Evolutionary conservation across 441 rosid genomes (phyloP), one percentile per base, ranked within the genome.

Genomic region (Hypseocharis bilobata): DNA sequence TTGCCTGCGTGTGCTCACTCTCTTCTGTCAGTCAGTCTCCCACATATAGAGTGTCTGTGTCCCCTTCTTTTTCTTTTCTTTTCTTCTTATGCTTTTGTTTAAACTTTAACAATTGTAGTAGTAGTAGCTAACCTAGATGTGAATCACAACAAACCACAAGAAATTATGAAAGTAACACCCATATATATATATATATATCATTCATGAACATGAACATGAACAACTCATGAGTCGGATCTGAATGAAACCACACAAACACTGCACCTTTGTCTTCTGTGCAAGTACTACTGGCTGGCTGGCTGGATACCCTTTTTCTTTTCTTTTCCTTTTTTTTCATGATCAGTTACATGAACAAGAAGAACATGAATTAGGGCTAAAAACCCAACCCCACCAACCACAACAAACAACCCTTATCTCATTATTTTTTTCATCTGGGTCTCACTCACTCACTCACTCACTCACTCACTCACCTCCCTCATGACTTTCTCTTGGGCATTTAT

Each of bases 1-100:
- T 60, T 76, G 81, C 92, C 89, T 81, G 82, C 87, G 89, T 79
- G 98, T 92, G 96, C 96, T 88, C 98, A 87, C 94, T 88, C 98
- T 92, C 98, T 92, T 89, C 98, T 89, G 98, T 92, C 96, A 92
- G 77, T 63, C 64, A 60, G 65, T 36, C 42, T 8, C 0, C 0
- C 8, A 0, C 14, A 36, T 36, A 36, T 47, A 47, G 54, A 10
- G 6, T 19, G 10, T 19, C 11, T 19, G 1, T 4, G 23, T 47
- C 8, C 25, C 5, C 54, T 17, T 47, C 23, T 16, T 10, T 3
- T 2, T 17, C 54, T 17, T 5, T 16, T 6, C 16, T 47, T 47
- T 8, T n/a, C n/a, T n/a, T n/a, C n/a, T n/a, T n/a, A n/a, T n/a
- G n/a, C n/a, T n/a, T n/a, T n/a, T n/a, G n/a, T n/a, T n/a, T n/a